Evolutionary conservation across 106 monocot genomes (phyloP), one percentile per base, ranked within the genome.

Genomic region (Dendrobium officinale): DNA sequence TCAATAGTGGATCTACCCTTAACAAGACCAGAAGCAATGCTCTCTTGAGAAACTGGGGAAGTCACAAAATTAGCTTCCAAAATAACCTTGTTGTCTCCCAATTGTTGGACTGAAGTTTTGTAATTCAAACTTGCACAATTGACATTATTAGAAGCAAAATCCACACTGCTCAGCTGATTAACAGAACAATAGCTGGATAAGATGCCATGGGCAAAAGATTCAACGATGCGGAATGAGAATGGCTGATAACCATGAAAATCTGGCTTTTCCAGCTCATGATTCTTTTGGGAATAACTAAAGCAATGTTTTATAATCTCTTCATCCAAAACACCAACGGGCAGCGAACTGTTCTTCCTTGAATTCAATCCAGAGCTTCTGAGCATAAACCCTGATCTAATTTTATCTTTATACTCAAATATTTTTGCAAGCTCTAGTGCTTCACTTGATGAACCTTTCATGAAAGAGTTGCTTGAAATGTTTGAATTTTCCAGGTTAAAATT

Each of bases 11-110:
- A 48, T 75, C 79, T 11, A 54, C 67, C 19, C 70, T 19, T 51
- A 42, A 83, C 31, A 75, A 79, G 75, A 54, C 54, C 77, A 22
- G 83, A 81, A 29, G 77, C 80, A 84, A 80, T 81, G 67, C 82
- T 88, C 64, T 88, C 86, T 55, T 89, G 79, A 76, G 79, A 87
- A 79, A 64, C 77, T 55, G 84, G 79, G 59, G 80, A 78, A 42
- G 75, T 77, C 45, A 81, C 49, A 70, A 54, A 82, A 75, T 79
- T 84, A 49, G 41, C 47, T 75, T 87, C 80, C 44, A 9, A 17
- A 68, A 42, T 77, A 48, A 47, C 78, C 54, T 80, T 77, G n/a
- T 26, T 76, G 42, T 78, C 43, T 26, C 59, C 43, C n/a, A n/a
- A 44, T 18, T 31, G 37, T 68, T 78, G 82, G 17, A 80, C 73